Percentiles rank a stretch among this genome's conserved stretches.
Conservation (phyloP, 2,329 filamentous ascomycete genomes). For the Aspergillus oerlinghausenensis region DNA sequence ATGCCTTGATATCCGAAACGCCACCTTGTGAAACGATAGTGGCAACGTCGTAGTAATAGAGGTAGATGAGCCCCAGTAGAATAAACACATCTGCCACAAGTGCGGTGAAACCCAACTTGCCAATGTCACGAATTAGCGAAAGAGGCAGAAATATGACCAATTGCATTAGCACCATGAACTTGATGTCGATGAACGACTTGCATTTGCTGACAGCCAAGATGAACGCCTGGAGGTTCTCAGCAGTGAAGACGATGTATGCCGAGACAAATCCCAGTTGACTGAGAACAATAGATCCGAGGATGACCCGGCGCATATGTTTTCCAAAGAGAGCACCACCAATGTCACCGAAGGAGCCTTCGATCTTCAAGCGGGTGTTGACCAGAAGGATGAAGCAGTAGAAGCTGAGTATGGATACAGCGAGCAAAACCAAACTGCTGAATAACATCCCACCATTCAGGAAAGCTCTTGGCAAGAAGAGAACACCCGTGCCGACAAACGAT, state of each 20-base stretch:
- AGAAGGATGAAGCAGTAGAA: conserved; percentile 98
- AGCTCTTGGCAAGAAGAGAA: conserved; percentile 85
- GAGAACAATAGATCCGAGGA: conserved; percentile 86
- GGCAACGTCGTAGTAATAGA: conserved; percentile 91
- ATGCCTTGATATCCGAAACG: conserved; percentile 81
- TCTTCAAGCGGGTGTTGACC: conserved; percentile 75
- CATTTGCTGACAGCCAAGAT: conserved; percentile 88
- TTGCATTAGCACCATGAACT: conserved; percentile 87
- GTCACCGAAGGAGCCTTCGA: conserved; percentile 95
- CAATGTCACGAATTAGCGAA: conserved; percentile 91
- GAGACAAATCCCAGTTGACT: conserved; percentile 94
- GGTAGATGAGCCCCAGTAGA: conserved; percentile 81
- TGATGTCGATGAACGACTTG: conserved; percentile 77
- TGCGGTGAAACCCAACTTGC: conserved; percentile 92
- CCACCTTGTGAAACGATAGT: conserved; percentile 70
- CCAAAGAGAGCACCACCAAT: conserved; percentile 92
- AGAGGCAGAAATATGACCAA: conserved; percentile 93
- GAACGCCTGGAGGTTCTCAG: conserved; percentile 92
- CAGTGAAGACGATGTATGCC: conserved; percentile 95
- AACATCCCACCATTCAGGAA: conserved; percentile 97
- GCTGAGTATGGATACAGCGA: conserved; percentile 77
- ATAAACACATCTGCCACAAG: conserved; percentile 94
- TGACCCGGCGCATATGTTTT: conserved; percentile 80
- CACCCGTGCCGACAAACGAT: conserved; percentile 95
- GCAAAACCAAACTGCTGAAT: conserved; percentile 88